Evolutionary conservation across 768 basidiomycete genomes (phyloP).

Genomic region (Tricholomella constricta): DNA sequence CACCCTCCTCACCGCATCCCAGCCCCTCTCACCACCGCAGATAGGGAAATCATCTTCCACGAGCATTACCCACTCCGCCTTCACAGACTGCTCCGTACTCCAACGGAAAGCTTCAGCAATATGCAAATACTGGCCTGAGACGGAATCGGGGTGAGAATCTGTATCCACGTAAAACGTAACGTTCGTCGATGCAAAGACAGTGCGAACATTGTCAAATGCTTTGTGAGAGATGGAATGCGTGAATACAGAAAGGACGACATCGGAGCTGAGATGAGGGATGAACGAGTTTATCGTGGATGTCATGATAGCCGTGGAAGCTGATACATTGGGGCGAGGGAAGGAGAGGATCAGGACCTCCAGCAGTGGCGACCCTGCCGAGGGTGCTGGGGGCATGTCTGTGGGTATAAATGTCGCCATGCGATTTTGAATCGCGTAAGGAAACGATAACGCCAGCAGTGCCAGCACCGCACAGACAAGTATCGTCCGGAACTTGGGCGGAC

Average conservation of each 20-base stretch:
- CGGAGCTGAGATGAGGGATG: slow-evolving; percentile 31
- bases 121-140: slow-evolving; percentile 39
- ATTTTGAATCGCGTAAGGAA: slow-evolving; percentile 11
- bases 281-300: slow-evolving; percentile 39
- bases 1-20: slow-evolving; percentile 31
- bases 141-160: slow-evolving; percentile 31
- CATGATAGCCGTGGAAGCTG: slow-evolving; percentile 29
- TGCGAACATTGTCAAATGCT: slow-evolving; percentile 31
- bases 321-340: slow-evolving; percentile 38
- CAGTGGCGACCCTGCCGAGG: slow-evolving; percentile 25
- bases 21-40: slow-evolving; percentile 36
- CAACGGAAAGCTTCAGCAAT: slow-evolving; percentile 43
- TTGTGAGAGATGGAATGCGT: slow-evolving; percentile 35
- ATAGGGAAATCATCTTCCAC: slow-evolving; percentile 47
- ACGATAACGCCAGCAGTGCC: slow-evolving; percentile 17
- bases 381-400: slow-evolving; percentile 20
- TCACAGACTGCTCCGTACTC: slow-evolving; percentile 21
- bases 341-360: slow-evolving; percentile 44
- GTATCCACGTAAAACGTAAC: slow-evolving; percentile 29
- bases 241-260: slow-evolving; percentile 38
- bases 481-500: slow-evolving; percentile 5
- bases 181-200: slow-evolving; percentile 20
- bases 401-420: slow-evolving; percentile 2
- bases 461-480: slow-evolving; percentile 22
- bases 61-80: slow-evolving; percentile 44